Evolutionary conservation across 169 alveolate genomes (phyloP), one percentile per base, ranked within the genome.

Genomic region (Miamiensis avidus): DNA sequence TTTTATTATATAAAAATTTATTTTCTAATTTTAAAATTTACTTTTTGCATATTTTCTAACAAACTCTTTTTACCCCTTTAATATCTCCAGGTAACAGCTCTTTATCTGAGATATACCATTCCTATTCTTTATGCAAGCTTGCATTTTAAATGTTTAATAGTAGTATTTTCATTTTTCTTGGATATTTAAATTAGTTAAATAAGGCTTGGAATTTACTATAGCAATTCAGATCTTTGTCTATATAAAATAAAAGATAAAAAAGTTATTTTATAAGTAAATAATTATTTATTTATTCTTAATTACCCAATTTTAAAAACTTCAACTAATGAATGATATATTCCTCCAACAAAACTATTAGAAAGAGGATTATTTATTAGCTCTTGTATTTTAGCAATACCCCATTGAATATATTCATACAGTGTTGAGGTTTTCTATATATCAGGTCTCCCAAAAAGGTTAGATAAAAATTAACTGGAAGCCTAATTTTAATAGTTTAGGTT

Each of bases 361-460:
- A 87, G 72, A 26, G 92, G 82, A 86, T 94, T 93, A 34, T 92
- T 87, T 32, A 89, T 82, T 34, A 85, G 79, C 75, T 87, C 79
- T 76, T 81, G 28, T 74, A 89, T 89, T 34, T 88, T 81, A 65
- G 87, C 76, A 74, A 90, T 86, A 49, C 90, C 64, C 88, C 91
- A 91, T 34, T 92, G 83, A 0, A 96, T 64, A 83, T 87, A 94
- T 76, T 89, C 89, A 31, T 92, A 91, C 34, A 95, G 79, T 32
- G 79, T 75, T 29, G 94, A 92, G 32, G 88, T 78, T 84, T 90
- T 94, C 49, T 92, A 69, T 0, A 96, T 90, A 87, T 96, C 98
- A 27, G 98, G 95, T 33, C 98, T 85, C 30, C 95, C 91, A n/a
- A 96, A 77, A n/a, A 96, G 87, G 72, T 94, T 94, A 29, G 95